Base-by-base conservation (phyloP, 495 filamentous ascomycete species). In the Penicillium tannophilum region DNA sequence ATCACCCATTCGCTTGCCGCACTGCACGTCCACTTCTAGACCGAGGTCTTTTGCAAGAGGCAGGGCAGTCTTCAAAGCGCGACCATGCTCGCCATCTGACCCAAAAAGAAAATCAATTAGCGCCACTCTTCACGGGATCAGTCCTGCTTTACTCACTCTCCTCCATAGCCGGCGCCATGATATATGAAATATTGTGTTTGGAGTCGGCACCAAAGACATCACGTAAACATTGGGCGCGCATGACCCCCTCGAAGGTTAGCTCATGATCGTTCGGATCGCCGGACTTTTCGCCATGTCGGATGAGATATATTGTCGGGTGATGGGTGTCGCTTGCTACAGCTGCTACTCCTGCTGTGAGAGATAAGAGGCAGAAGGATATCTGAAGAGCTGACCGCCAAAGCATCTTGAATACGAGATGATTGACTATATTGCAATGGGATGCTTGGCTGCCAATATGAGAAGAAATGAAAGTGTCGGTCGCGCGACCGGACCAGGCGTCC, bases 241-340 rank as follows among this genome's bases (percentile, higher is more conserved):
- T 31, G 17, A 73, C 17, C 12, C 83, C 83, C 46, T 75, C 55
- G 0, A 75, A 46, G 33, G 64, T 82, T 30, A 85, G 66, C 0
- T 80, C 81, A n/a, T 49, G 46, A 36, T 69, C 67, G 12, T 61
- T 67, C 33, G 74, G 75, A 50, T 80, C 64, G 26, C 54, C 58
- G 23, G 81, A 82, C 68, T 85, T 85, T 62, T 85, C 83, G 58
- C 82, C 83, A 60, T 85, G 83, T 7, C 83, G 80, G 67, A 85
- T 85, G 9, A 85, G 62, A 58, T 84, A 84, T 33, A 85, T 69
- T 0, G 71, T 80, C 16, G 77, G 69, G 2, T 59, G 52, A n/a
- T 65, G 67, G 3, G 53, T 43, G 44, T 56, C 49, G 3, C 68
- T 12, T 16, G 54, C 59, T 4, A 62, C 59, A n/a, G 4, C 8